Percentiles rank a stretch among this genome's conserved stretches.
Conservation (phyloP, 2,329 filamentous ascomycete species). For the Cladosporium sp. region DNA sequence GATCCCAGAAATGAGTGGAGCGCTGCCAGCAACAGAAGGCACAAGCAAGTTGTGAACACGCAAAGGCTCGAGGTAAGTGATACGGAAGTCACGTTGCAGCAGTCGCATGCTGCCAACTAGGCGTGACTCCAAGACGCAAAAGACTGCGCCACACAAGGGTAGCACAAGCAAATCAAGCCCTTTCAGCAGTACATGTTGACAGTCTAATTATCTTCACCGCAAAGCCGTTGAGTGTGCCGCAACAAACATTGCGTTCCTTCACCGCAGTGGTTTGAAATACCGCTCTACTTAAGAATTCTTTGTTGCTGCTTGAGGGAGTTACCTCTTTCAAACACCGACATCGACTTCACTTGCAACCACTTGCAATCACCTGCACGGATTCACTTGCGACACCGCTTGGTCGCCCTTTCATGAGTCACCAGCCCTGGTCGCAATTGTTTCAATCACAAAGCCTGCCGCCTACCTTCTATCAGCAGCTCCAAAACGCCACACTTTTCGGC, state of each 20-base stretch:
- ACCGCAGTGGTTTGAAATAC: not conserved
- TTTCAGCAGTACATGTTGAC: not conserved
- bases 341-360: not conserved
- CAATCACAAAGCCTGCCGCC: not conserved
- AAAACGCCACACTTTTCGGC: not conserved
- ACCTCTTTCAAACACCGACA: not conserved
- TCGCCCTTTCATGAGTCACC: conserved; percentile 5
- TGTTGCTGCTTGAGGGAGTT: not conserved
- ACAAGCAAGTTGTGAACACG: conserved; percentile 13
- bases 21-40: conserved; percentile 38
- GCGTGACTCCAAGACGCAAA: not conserved
- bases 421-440: not conserved
- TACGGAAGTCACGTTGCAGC: not conserved
- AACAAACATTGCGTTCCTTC: conserved; percentile 10
- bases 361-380: not conserved
- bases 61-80: not conserved
- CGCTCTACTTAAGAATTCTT: not conserved
- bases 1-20: conserved; percentile 56
- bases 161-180: not conserved
- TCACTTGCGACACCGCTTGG: conserved; percentile 7
- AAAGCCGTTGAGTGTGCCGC: not conserved
- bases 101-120: not conserved
- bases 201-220: not conserved
- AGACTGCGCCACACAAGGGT: not conserved
- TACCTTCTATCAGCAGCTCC: not conserved